Conservation (phyloP, 768 basidiomycete species). For the Krasilnikovozyma curviuscula region DNA sequence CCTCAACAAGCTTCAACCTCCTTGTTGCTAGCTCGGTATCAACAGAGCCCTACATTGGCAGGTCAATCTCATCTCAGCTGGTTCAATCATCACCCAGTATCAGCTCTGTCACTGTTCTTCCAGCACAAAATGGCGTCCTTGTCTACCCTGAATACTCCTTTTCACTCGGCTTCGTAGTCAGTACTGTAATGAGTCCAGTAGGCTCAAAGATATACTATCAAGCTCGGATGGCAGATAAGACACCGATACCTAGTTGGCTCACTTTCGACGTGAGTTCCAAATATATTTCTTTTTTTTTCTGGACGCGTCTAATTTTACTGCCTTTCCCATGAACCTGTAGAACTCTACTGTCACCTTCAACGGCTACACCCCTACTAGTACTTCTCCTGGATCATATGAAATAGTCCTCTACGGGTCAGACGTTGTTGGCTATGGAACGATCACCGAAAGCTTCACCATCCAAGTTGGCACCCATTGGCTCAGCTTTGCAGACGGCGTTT, state of each 20-base stretch:
- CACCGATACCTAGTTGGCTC: constrained; percentile 55
- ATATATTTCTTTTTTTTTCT: no score
- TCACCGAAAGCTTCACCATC: constrained; percentile 2
- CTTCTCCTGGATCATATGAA: constrained; percentile 31
- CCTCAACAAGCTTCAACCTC: constrained; percentile 19
- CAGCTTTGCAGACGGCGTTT: no score
- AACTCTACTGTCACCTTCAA: constrained; percentile 50
- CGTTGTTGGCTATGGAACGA: constrained; percentile 19
- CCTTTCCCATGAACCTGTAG: no score
- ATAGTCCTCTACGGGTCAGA: constrained; percentile 53
- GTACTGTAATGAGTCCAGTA: constrained; percentile 36
- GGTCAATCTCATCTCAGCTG: constrained; percentile 39
- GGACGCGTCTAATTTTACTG: no score
- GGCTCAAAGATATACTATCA: constrained; percentile 40
- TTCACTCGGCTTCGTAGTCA: constrained; percentile 45
- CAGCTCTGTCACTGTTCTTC: constrained; percentile 41
- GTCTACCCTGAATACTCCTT: constrained; percentile 7
- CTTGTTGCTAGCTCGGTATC: constrained; percentile 24
- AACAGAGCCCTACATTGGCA: constrained; percentile 39
- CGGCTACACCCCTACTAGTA: constrained; percentile 60
- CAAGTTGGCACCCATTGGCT: constrained; percentile 4
- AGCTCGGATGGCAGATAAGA: constrained; percentile 44
- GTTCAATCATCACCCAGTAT: constrained; percentile 42
- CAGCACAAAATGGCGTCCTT: constrained; percentile 29
- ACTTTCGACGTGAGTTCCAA: no score